A percentile compares a stretch with the other conserved stretches of the same genome.
Conservation (phyloP, 495 filamentous ascomycete genomes). For the Aspergillus indologenus region DNA sequence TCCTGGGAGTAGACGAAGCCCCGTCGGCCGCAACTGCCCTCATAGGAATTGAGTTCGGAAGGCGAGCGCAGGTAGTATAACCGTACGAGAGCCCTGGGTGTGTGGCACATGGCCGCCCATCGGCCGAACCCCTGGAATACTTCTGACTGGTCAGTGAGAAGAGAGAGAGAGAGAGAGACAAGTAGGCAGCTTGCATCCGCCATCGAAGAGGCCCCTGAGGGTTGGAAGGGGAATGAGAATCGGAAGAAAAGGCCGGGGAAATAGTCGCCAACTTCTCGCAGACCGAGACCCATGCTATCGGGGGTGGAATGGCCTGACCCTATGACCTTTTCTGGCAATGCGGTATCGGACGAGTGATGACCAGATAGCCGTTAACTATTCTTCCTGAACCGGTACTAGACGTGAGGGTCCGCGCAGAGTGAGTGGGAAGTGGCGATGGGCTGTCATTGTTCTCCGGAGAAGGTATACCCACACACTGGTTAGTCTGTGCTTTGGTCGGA, state of each 20-base stretch:
- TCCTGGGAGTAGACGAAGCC: background rate
- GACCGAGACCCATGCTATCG: background rate
- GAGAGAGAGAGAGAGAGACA: background rate
- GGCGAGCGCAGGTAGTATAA: background rate
- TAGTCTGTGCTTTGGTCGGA: background rate
- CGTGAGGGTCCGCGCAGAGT: background rate
- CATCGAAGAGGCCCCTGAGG: background rate
- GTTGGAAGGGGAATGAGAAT: background rate
- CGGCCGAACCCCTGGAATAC: background rate
- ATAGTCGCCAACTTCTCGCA: background rate
- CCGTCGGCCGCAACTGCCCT: background rate
- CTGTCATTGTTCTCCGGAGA: background rate
- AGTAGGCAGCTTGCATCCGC: background rate
- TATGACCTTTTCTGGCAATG: background rate
- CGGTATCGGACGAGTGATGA: background rate
- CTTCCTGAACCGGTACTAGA: background rate
- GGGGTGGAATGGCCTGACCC: background rate
- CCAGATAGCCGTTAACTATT: slow-evolving; percentile 3
- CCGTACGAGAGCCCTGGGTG: background rate
- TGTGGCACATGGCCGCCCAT: background rate
- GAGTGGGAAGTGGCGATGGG: background rate
- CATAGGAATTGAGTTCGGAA: background rate
- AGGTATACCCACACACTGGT: background rate
- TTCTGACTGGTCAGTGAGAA: background rate
- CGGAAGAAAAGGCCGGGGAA: background rate